Evolutionary conservation across 2,329 filamentous ascomycete genomes (phyloP).

Genomic region (Aspergillus sp.): DNA sequence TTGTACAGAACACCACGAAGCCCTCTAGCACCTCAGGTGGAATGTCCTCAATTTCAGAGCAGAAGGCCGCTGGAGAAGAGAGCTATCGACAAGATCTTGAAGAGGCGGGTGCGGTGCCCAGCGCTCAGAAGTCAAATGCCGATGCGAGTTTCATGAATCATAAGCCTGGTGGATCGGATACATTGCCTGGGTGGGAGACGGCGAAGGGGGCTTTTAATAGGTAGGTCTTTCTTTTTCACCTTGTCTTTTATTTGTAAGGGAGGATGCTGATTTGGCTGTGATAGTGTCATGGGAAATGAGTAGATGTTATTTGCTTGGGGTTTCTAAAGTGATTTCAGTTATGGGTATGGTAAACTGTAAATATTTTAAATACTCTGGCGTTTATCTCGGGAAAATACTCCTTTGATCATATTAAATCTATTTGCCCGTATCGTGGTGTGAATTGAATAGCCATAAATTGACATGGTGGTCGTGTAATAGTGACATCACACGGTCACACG

Average conservation of each 20-base stretch:
- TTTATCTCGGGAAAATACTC: no score
- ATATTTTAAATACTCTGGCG: no score
- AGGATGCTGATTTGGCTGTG: background rate
- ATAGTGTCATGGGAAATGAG: background rate
- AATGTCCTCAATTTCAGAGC: background rate
- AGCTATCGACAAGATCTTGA: background rate
- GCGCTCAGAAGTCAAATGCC: background rate
- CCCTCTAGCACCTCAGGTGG: background rate
- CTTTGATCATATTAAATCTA: background rate
- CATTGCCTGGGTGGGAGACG: conserved; percentile 6
- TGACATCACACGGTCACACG: background rate
- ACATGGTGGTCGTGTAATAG: background rate
- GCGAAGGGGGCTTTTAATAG: conserved; percentile 1
- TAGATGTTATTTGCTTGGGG: background rate
- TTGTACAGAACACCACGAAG: background rate
- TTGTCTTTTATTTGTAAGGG: background rate
- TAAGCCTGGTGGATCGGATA: conserved; percentile 1
- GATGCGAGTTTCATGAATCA: background rate
- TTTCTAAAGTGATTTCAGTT: background rate
- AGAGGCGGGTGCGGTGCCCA: background rate
- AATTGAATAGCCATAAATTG: background rate
- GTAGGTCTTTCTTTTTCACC: background rate
- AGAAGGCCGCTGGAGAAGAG: background rate
- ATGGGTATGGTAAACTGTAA: background rate
- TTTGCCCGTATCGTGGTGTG: background rate